These are phyloP conservation scores for Aureobasidium pullulans DNA, from an alignment of 2,329 filamentous ascomycete genomes.

Conservation along the genomic window DNA sequence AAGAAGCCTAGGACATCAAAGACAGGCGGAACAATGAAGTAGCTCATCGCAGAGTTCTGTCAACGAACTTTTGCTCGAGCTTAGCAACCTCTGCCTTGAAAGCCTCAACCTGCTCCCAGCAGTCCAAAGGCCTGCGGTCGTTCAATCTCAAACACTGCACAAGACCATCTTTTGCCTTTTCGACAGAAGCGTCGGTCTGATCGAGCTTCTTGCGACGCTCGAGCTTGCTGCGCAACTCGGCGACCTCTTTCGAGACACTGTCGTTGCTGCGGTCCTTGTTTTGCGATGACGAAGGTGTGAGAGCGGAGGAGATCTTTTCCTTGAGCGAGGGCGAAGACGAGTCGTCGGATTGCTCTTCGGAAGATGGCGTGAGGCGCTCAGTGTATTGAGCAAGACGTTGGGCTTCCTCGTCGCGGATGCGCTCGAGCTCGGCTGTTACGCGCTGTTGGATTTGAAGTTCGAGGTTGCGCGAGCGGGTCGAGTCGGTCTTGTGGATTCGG, in stretches of 20 bases:
- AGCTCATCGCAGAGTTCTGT: slow-evolving; percentile 58
- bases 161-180: slow-evolving; percentile 67
- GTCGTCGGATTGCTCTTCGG: slow-evolving; percentile 22
- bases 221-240: slow-evolving; percentile 44
- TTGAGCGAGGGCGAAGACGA: slow-evolving; percentile 14
- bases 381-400: slow-evolving; percentile 62
- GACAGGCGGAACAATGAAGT: neutral
- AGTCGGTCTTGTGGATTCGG: slow-evolving; percentile 61
- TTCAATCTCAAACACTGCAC: slow-evolving; percentile 75
- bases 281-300: slow-evolving; percentile 17
- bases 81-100: slow-evolving; percentile 86
- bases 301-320: slow-evolving; percentile 23
- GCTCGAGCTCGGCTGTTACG: slow-evolving; percentile 76
- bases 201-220: slow-evolving; percentile 50
- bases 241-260: slow-evolving; percentile 51
- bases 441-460: slow-evolving; percentile 86
- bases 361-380: slow-evolving; percentile 30
- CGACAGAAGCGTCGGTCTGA: slow-evolving; percentile 62
- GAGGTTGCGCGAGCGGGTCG: slow-evolving; percentile 71
- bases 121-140: slow-evolving; percentile 83
- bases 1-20: neutral
- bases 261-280: slow-evolving; percentile 41
- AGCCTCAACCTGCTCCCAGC: slow-evolving; percentile 84
- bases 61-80: slow-evolving; percentile 81
- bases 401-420: slow-evolving; percentile 63